phyloP scores from a whole-genome alignment of 2,329 filamentous ascomycete genomes.

The Parastagonospora avenae region DNA sequence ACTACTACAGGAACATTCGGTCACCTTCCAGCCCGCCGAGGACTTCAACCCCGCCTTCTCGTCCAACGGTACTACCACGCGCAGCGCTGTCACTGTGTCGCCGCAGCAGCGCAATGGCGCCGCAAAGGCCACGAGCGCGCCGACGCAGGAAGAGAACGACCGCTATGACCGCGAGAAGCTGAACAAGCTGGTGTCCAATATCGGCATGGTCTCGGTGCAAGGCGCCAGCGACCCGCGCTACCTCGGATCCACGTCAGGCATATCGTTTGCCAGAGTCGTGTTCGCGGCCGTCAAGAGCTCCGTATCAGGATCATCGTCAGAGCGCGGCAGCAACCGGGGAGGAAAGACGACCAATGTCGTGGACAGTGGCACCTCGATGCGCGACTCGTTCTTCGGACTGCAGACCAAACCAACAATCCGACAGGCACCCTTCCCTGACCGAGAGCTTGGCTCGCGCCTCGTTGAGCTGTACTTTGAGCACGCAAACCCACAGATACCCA shows the following conservation, averaged over 20 bases:
- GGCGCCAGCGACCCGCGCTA: conserved; percentile 79
- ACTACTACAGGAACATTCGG: conserved; percentile 70
- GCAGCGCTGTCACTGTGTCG: conserved; percentile 10
- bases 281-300: conserved; percentile 90
- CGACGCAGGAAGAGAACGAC: conserved; percentile 48
- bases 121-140: conserved; percentile 16
- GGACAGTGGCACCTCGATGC: conserved; percentile 76
- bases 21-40: conserved; percentile 60
- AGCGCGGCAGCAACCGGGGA: conserved; percentile 66
- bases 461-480: conserved; percentile 92
- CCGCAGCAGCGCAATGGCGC: conserved; percentile 30
- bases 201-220: conserved; percentile 77
- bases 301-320: conserved; percentile 60
- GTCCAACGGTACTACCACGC: conserved; percentile 36
- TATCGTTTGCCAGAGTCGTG: conserved; percentile 92
- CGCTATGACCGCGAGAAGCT: conserved; percentile 65
- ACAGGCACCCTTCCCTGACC: conserved; percentile 81
- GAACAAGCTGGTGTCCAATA: conserved; percentile 70
- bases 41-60: conserved; percentile 59
- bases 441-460: conserved; percentile 72
- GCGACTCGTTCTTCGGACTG: conserved; percentile 96
- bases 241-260: conserved; percentile 83
- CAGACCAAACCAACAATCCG: conserved; percentile 89
- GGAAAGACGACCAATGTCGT: conserved; percentile 58
- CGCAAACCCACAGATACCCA: conserved; percentile 93